phyloP scores from a whole-genome alignment of 176 grass and related monocot genomes.

The Melocanna baccifera region DNA sequence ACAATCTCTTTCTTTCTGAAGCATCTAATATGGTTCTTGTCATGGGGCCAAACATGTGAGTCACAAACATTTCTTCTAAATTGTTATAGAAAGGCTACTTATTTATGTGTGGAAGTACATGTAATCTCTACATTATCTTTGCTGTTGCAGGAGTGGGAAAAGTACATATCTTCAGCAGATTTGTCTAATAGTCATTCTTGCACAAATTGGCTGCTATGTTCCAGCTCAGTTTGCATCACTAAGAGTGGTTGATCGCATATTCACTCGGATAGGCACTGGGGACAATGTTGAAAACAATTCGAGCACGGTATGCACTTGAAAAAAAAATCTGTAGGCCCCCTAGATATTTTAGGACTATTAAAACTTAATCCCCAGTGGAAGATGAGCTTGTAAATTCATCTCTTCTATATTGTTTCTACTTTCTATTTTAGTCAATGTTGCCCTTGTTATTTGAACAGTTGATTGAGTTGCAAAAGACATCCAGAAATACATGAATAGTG shows the following conservation, averaged over 20 bases:
- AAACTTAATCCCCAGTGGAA: neutral
- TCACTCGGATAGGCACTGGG: slow-evolving; percentile 82
- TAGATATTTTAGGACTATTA: neutral
- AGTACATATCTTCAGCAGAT: slow-evolving; percentile 99
- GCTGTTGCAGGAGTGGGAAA: slow-evolving; percentile 85
- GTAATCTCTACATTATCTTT: slow-evolving; percentile 22
- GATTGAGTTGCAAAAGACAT: neutral
- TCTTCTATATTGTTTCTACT: neutral
- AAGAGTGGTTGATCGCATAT: slow-evolving; percentile 78
- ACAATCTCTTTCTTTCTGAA: slow-evolving; percentile 91
- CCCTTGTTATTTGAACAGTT: slow-evolving; percentile 2
- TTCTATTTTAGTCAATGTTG: neutral
- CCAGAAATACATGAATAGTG: neutral
- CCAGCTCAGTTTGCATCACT: slow-evolving; percentile 95
- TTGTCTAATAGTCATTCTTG: slow-evolving; percentile 89
- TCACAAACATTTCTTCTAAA: slow-evolving; percentile 30
- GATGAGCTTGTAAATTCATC: neutral
- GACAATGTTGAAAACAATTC: slow-evolving; percentile 93
- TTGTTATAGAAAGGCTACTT: slow-evolving; percentile 1
- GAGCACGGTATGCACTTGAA: slow-evolving; percentile 61
- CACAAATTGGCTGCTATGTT: slow-evolving; percentile 91
- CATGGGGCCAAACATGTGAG: slow-evolving; percentile 96
- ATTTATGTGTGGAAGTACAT: slow-evolving; percentile 35
- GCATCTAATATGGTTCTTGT: slow-evolving; percentile 98
- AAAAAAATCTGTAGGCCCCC: neutral